Evolutionary conservation across 192 early-diverging fungal species (phyloP), one percentile per base, ranked within the genome.

Genomic region (Backusella tarrabulga): DNA sequence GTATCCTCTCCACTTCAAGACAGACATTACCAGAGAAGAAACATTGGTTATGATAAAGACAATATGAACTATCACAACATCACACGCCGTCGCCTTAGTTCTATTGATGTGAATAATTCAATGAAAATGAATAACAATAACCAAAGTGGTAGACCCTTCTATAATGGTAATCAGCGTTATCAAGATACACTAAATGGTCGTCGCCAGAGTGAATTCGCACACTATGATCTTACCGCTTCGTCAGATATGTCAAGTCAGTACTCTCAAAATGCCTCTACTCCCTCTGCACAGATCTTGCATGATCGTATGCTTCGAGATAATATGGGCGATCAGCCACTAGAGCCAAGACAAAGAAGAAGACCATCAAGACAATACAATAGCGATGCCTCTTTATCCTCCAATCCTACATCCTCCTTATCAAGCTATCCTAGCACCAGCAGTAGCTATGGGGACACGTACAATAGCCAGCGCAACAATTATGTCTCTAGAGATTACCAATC

Each of bases 251-350:
- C 38, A 7, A 12, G 21, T 9, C 54, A 56, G 21, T 21, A 56
- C n/a, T 63, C 56, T 63, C 21, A 32, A 32, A 32, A 32, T 32
- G 32, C 12, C 11, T 4, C 46, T 4, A 50, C 34, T 19, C 36
- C 68, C 21, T 40, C 71, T n/a, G 71, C 42, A 34, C 71, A 72
- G 4, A 72, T n/a, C 14, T 50, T 72, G 19, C 71, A 72, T 72
- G 71, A 72, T 40, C 68, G n/a, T 14, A 70, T 70, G n/a, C 21
- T 70, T 35, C 21, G 5, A 23, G 35, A 63, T 63, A 63, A 63
- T 8, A 63, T 26, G 21, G 4, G 2, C 1, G 56, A 63, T 3
- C 26, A 29, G 4, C 11, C 21, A 29, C 21, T n/a, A 63, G 46
- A 50, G 19, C 23, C 56, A 63, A 29, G 11, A 63, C 56, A 63